Base-by-base conservation (phyloP, 192 early-diverging fungal species). In the Coemansia sp. region DNA sequence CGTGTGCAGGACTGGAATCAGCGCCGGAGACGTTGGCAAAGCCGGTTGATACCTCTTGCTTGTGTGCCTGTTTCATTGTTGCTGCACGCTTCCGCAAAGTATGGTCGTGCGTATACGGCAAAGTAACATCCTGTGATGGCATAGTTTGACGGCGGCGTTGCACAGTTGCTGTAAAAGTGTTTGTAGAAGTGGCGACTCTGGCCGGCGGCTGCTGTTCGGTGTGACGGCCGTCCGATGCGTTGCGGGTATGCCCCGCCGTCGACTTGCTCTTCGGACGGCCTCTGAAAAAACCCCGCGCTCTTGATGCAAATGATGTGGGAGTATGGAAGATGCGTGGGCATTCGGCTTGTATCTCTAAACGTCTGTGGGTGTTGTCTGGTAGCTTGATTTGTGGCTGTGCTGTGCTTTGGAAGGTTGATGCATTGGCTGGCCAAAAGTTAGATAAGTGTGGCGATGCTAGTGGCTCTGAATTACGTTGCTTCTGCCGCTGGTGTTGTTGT, bases 401-500 rank as follows among this genome's bases (percentile, higher is more conserved):
- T 46, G 12, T 45, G 42, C 43, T 46, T 39, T 62, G 61, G 61
- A 41, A 59, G 8, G 25, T 38, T 1, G 12, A 17, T 1, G 39
- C 17, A 32, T 40, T 46, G 7, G 32, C 54, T n/a, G 69, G 69
- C 69, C 69, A 71, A 49, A 71, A 71, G 55, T 64, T 71, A 50
- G 40, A 43, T 38, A 17, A n/a, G 14, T 51, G 57, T 17, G 41
- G 41, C 12, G 62, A 16, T 19, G 39, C 20, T 59, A 14, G 57
- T 61, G 25, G n/a, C n/a, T 42, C 62, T 65, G 69, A 62, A 5
- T 5, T 6, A 8, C 20, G 38, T 38, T 51, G 10, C 12, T 37
- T 9, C 49, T 64, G 32, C 20, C 20, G 39, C 16, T 45, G 38
- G 32, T 32, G 32, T 32, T 32, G 32, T 4, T 32, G 32, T 32